Conservation (phyloP, 345 rosid genomes). For the Hypericum androsaemum region DNA sequence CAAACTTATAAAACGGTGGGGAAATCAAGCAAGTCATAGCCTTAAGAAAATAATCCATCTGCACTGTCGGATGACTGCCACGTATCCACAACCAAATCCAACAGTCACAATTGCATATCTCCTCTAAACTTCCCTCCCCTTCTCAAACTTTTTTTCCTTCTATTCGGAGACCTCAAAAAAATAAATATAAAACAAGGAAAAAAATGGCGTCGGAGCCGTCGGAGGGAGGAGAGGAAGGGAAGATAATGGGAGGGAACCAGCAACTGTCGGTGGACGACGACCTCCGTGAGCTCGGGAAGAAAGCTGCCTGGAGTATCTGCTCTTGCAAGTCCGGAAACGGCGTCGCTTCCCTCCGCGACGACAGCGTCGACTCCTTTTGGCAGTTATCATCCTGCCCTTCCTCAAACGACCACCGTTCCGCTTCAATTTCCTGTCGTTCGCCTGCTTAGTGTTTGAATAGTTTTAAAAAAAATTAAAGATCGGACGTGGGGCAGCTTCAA, state of each 20-base stretch:
- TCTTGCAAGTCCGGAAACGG: constrained; percentile 93
- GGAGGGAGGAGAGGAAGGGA: constrained; percentile 87
- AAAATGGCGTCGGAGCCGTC: constrained; percentile 84
- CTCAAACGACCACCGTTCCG: constrained; percentile 1
- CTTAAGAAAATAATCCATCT: too few relatives aligned
- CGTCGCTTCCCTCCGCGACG: constrained; percentile 77
- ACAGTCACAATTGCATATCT: neutral
- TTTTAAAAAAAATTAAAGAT: constrained; percentile 32
- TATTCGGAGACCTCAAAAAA: neutral
- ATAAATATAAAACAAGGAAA: neutral
- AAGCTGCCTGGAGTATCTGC: constrained; percentile 95
- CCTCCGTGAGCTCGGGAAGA: constrained; percentile 79
- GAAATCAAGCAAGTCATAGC: too few relatives aligned
- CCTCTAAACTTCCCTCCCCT: neutral
- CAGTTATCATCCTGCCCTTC: constrained; percentile 33
- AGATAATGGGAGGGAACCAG: constrained; percentile 56
- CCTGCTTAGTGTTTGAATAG: neutral
- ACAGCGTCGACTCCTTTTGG: constrained; percentile 84
- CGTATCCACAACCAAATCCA: neutral
- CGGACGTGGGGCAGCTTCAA: constrained; percentile 97
- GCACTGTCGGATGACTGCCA: neutral
- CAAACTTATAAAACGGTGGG: too few relatives aligned
- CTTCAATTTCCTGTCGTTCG: neutral
- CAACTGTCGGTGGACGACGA: constrained; percentile 58
- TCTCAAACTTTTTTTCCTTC: neutral